phyloP scores from a whole-genome alignment of 441 rosid species.

The Bruguiera hainesii region DNA sequence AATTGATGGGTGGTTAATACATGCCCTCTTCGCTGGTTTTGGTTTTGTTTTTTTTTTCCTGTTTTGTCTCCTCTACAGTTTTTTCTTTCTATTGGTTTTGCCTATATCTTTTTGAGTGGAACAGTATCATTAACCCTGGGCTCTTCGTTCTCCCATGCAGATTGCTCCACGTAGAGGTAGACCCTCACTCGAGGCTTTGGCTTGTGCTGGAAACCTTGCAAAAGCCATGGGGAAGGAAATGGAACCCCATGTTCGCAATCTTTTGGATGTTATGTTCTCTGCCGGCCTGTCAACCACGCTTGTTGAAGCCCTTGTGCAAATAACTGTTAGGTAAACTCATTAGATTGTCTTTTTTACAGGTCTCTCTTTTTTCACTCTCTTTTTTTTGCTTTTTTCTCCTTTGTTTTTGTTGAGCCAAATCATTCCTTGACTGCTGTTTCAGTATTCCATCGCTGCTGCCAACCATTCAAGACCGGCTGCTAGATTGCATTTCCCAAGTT shows the following conservation, averaged over 20 bases:
- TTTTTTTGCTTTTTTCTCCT: too few species aligned
- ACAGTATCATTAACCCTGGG: constrained; percentile 16
- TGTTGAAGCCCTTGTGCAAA: constrained; percentile 88
- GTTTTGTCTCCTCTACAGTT: constrained; percentile 17
- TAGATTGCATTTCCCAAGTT: constrained; percentile 77
- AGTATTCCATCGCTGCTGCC: constrained; percentile 94
- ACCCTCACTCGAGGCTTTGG: constrained; percentile 97
- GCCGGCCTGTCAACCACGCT: constrained; percentile 87
- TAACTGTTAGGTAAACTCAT: constrained; percentile 60
- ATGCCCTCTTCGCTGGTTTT: constrained; percentile 15
- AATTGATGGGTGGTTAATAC: constrained; percentile 16
- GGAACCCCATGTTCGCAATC: constrained; percentile 85
- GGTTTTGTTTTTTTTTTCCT: constrained; percentile 15
- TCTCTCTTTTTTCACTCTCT: background rate
- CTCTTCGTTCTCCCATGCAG: constrained; percentile 30
- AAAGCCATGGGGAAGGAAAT: constrained; percentile 92
- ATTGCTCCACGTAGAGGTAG: constrained; percentile 99
- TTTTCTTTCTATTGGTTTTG: constrained; percentile 11
- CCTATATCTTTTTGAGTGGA: constrained; percentile 18
- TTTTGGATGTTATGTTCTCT: constrained; percentile 87
- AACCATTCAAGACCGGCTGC: constrained; percentile 88
- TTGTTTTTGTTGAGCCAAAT: constrained; percentile 7
- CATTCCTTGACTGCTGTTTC: constrained; percentile 32
- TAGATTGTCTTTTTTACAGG: constrained; percentile 2
- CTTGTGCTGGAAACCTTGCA: constrained; percentile 97